Evolutionary conservation across 495 filamentous ascomycete genomes (phyloP), one percentile per base, ranked within the genome.

Genomic region (Lepraria neglecta): DNA sequence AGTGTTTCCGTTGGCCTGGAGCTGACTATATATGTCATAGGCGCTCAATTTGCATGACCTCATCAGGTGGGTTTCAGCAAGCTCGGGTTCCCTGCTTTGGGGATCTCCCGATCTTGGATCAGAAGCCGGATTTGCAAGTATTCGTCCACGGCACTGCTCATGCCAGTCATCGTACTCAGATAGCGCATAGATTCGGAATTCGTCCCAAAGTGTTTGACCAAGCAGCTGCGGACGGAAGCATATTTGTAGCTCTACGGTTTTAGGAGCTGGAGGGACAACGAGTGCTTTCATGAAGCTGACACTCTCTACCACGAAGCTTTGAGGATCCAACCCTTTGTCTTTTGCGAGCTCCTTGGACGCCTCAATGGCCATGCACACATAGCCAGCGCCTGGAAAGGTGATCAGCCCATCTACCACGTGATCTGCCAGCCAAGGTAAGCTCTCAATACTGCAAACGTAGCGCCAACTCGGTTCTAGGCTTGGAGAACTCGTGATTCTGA

Each of bases 381-480:
- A 59, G 1, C 54, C 55, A 21, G 56, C 60, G 14, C 48, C 24
- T 9, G 56, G 42, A 15, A 63, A 54, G 2, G n/a, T 24, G 9
- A 6, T 27, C 27, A 35, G 60, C 1, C 35, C 40, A n/a, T 35
- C 12, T n/a, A 44, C 57, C 51, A 35, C 10, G 27, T 54, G 38
- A 19, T 59, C 17, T n/a, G 24, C 24, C 14, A 57, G 21, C 57
- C 53, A 52, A n/a, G 77, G 77, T 3, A 75, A 59, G n/a, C 77
- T 74, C 14, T 70, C 63, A 12, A 75, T 55, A 11, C 70, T 59
- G 4, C 80, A 33, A 50, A 76, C 70, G 55, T 76, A 68, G 24
- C 77, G 65, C 76, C 77, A 82, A 27, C 64, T 66, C 0, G 73
- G 73, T 45, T 67, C 65, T n/a, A 68, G 58, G 1, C 58, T 19